Evolutionary conservation across 352 stramenopile genomes (phyloP), one percentile per base, ranked within the genome.

Genomic region (Phytopythium chamaehyphon): DNA sequence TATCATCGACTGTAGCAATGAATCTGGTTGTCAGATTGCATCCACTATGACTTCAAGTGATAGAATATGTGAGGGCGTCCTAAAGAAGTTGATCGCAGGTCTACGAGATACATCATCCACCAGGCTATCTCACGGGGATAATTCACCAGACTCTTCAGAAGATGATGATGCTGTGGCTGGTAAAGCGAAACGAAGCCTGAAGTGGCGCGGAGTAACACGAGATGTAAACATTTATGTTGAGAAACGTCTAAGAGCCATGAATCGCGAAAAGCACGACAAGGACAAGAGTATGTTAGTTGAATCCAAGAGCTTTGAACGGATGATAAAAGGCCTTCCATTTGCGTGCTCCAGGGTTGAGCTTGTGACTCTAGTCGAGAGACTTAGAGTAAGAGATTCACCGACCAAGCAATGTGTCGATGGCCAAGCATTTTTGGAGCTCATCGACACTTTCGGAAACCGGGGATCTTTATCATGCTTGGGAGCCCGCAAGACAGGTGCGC

Each of bases 61-160:
- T 36, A 35, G 59, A 11, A 55, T 66, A 1, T 85, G 76, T 8
- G 74, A 82, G 50, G 55, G 54, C n/a, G 61, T 77, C 12, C 24
- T 86, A 15, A 68, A 61, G 48, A 86, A 83, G 43, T 36, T 90
- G 10, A 67, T 88, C 8, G 62, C 84, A 33, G 57, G 64, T 28
- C 67, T 81, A n/a, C 61, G 67, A 16, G 62, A 64, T 21, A 54
- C 56, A 14, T 28, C 47, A 12, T n/a, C 35, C 6, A 53, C 15
- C 8, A 51, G 39, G n/a, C 26, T 19, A 8, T 16, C 45, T 5
- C 39, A 28, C 18, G 7, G 8, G 14, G n/a, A 26, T 2, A 21
- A 18, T 31, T 11, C 45, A 9, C 35, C 47, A 14, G 16, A 55
- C 49, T 51, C 28, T 33, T 33, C 47, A 50, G 21, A 46, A 31